Base-by-base conservation (phyloP, 108 stramenopile species). In the Cyclotella kingstonii region DNA sequence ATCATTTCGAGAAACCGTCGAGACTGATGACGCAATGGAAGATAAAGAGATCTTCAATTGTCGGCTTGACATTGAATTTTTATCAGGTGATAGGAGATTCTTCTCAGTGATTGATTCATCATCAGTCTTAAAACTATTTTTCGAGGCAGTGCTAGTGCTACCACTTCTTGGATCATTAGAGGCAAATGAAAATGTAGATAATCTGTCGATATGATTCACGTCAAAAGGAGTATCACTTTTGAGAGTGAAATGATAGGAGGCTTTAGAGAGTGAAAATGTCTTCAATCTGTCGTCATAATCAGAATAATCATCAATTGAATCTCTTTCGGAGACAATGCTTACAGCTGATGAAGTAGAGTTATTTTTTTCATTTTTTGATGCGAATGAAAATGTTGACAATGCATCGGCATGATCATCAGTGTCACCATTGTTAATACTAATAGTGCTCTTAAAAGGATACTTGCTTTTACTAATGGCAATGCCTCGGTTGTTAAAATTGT, bases 1-100 rank as follows among this genome's bases (percentile, higher is more conserved):
- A 54, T 74, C 73, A 22, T 34, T 58, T 26, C 73, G 73, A 41
- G 73, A 46, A 9, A 53, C 45, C 31, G 60, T 74, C 11, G 46
- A 47, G 6, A 74, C 39, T 0, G 73, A 74, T 36, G 64, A 74
- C 30, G 73, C 73, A 22, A 74, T 41, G 12, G 73, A 66, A 21
- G 73, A 74, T 7, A 74, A 53, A 0, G 73, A 74, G 30, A 55
- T 56, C 11, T 21, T 40, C 28, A 60, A 47, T 35, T 29, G 60
- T 21, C 3, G 5, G 7, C 0, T 51, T 22, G 51, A 29, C 36
- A 15, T 43, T 22, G 45, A 30, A 30, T 21, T 41, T 27, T 28
- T n/a, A 26, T 36, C 27, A 9, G 47, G 25, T 40, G 38, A 7
- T 36, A 2, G 27, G 34, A 2, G 15, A 5, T 21, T 25, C 17